phyloP scores from a whole-genome alignment of 768 basidiomycete genomes.

The Boletus subparvulus region DNA sequence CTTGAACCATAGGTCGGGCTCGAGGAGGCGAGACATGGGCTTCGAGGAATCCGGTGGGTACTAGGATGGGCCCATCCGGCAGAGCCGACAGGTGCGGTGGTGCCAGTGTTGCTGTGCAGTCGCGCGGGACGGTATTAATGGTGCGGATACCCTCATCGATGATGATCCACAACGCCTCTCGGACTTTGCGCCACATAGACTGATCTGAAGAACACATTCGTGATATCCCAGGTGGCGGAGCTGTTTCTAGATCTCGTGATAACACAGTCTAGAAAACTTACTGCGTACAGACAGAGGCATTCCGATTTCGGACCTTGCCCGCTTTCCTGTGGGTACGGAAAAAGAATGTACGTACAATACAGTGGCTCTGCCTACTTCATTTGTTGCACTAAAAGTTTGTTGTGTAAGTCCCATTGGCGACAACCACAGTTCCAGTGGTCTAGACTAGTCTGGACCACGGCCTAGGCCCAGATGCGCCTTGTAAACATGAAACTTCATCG shows the following conservation, averaged over 20 bases:
- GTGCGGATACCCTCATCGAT: conserved; percentile 42
- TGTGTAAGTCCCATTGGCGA: neutral
- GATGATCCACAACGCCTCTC: conserved; percentile 29
- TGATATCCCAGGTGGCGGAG: conserved; percentile 15
- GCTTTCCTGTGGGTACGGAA: neutral
- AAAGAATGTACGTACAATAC: neutral
- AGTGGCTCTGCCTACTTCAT: neutral
- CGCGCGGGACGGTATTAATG: conserved; percentile 44
- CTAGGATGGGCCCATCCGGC: conserved; percentile 40
- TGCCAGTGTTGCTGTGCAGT: conserved; percentile 43
- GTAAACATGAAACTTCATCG: neutral
- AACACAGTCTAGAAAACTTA: neutral
- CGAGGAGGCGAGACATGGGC: conserved; percentile 37
- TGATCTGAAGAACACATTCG: neutral
- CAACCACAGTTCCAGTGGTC: neutral
- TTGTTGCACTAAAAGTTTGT: neutral
- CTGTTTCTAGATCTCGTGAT: conserved; percentile 13
- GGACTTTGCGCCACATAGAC: neutral
- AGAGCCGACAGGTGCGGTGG: conserved; percentile 40
- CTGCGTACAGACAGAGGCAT: too few relatives aligned
- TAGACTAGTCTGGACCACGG: neutral
- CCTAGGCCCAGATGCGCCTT: neutral
- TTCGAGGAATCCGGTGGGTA: conserved; percentile 41
- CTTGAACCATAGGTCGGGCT: conserved; percentile 38
- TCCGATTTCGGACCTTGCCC: neutral